These are phyloP conservation scores for Cucumis variabilis DNA, from an alignment of 331 rosid species.

Conservation along the genomic window DNA sequence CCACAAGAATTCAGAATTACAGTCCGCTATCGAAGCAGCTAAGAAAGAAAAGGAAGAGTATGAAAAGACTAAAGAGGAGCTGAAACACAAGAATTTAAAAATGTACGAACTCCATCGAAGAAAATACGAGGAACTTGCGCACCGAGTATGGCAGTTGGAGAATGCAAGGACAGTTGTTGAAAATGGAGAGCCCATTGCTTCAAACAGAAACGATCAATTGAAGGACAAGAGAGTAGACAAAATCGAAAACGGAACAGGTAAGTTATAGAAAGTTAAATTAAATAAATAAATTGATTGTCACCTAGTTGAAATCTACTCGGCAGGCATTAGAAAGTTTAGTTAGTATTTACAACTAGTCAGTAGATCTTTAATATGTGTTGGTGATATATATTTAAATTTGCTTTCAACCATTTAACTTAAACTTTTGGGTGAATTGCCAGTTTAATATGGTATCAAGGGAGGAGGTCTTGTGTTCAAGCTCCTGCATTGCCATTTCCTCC, in stretches of 20 bases:
- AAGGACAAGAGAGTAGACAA: not conserved
- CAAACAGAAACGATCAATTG: not conserved
- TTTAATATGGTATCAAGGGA: too few species aligned
- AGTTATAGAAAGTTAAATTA: not conserved
- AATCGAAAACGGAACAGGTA: not conserved
- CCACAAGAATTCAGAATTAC: not conserved
- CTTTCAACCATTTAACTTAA: too few species aligned
- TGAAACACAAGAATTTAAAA: not conserved
- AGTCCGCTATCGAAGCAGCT: constrained; percentile 24
- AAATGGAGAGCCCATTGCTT: not conserved
- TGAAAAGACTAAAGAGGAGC: not conserved
- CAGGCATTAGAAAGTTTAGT: not conserved
- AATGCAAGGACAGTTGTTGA: not conserved
- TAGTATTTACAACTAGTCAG: not conserved
- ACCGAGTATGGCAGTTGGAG: constrained; percentile 37
- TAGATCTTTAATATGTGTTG: not conserved
- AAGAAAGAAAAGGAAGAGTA: not conserved
- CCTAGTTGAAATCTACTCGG: not conserved
- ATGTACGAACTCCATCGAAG: constrained; percentile 7
- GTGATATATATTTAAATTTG: too few species aligned
- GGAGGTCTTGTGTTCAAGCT: too few species aligned
- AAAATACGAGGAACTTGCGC: constrained; percentile 25
- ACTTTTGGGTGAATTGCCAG: too few species aligned
- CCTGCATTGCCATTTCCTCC: too few species aligned
- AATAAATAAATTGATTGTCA: too few species aligned